Base-by-base conservation (phyloP, 1,284 basidiomycete genomes). In the Hortiboletus rubellus region DNA sequence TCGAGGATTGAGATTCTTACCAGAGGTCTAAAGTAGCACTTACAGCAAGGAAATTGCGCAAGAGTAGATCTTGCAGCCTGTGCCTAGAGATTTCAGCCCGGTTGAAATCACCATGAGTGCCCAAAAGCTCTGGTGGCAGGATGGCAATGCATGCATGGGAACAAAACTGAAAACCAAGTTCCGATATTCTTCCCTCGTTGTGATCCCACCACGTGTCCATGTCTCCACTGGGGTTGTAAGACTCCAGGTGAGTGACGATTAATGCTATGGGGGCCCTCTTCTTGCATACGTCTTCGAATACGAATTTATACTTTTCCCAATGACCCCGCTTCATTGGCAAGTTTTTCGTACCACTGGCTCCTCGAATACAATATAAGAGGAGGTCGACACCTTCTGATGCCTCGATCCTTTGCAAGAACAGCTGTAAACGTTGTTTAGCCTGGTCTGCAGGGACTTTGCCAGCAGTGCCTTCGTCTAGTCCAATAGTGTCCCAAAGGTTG, bases 401-500 rank as follows among this genome's bases (percentile, higher is more conserved):
- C 1, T 61, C 37, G 7, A 61, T 54, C 27, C 5, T 27, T 34
- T 58, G 56, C 30, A 70, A 52, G 46, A 71, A 60, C 1, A 17
- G 18, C 31, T 70, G 60, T 40, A 67, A 42, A 47, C 44, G 7
- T 36, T 56, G 24, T 17, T 40, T 68, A 6, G 69, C 59, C 36
- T 48, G 37, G 15, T 49, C 46, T 0, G 57, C 57, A 9, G 57
- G 57, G 12, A 59, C 50, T 18, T 17, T 57, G 10, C 70, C 65
- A 18, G 42, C 44, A 10, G 56, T 58, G 12, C 58, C 69, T 46
- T 67, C 62, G 4, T 57, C 58, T 17, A 71, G 52, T 22, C 68
- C 68, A 3, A 65, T 57, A n/a, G 70, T 72, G 30, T 67, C 67
- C 65, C 68, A 69, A 37, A 72, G 50, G 17, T 59, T 52, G 38